These are phyloP conservation scores for Takakia lepidozioides DNA, from an alignment of 225 moss, liverwort and hornwort genomes.

Conservation along the genomic window DNA sequence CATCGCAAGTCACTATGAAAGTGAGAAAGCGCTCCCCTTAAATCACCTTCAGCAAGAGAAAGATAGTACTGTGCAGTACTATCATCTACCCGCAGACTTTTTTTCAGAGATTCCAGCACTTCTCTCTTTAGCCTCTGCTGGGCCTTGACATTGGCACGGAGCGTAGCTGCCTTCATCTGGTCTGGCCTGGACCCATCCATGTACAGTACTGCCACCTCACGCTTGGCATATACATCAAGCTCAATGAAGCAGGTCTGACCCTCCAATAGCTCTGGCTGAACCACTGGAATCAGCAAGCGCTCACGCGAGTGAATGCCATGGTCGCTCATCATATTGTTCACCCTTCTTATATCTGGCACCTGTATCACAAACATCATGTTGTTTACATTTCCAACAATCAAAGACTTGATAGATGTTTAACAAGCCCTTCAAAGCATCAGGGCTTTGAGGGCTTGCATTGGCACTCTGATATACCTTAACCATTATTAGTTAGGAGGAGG, in stretches of 20 bases:
- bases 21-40: conserved; percentile 45
- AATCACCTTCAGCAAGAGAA: conserved; percentile 40
- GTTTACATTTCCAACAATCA: too few relatives aligned
- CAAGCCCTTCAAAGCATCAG: too few relatives aligned
- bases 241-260: conserved; percentile 67
- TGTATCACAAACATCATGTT: conserved; percentile 16
- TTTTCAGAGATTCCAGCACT: conserved; percentile 52
- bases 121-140: conserved; percentile 35
- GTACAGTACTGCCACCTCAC: conserved; percentile 56
- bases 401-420: too few relatives aligned
- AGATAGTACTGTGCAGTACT: conserved; percentile 53
- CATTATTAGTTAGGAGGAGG: too few relatives aligned
- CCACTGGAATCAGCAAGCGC: conserved; percentile 47
- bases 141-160: conserved; percentile 28
- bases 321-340: conserved; percentile 76
- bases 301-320: conserved; percentile 57
- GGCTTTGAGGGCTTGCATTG: too few relatives aligned
- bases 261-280: conserved; percentile 30
- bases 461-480: too few relatives aligned
- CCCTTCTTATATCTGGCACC: conserved; percentile 60
- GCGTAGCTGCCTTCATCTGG: conserved; percentile 18
- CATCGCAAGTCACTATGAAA: conserved; percentile 46
- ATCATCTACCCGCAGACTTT: conserved; percentile 50
- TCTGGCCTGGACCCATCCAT: conserved; percentile 34
- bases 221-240: conserved; percentile 40